Conservation (phyloP, 2,329 filamentous ascomycete species). For the Cladosporium sp. region DNA sequence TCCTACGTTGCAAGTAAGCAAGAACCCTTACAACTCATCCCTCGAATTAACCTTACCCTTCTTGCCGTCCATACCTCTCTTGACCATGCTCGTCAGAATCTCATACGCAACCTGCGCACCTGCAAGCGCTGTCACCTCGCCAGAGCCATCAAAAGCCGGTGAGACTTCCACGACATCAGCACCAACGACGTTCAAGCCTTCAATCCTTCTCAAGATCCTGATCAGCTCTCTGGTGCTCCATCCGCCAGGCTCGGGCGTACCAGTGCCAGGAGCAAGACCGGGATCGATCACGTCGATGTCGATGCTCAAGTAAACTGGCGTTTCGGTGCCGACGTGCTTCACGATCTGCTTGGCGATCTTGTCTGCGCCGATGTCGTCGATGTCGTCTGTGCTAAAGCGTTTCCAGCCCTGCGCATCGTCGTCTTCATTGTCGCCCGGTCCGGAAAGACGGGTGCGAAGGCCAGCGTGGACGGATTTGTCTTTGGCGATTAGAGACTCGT, state of each 20-base stretch:
- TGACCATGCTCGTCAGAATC: slow-evolving; percentile 73
- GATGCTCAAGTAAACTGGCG: slow-evolving; percentile 75
- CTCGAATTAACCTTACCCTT: slow-evolving; percentile 20
- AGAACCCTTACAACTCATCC: slow-evolving; percentile 24
- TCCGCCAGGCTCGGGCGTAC: slow-evolving; percentile 83
- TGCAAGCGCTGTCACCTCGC: slow-evolving; percentile 76
- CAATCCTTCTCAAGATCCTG: slow-evolving; percentile 73
- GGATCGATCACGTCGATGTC: slow-evolving; percentile 82
- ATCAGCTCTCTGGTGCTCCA: slow-evolving; percentile 90
- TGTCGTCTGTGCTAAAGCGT: slow-evolving; percentile 77
- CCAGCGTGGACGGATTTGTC: slow-evolving; percentile 75
- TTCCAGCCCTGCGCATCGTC: slow-evolving; percentile 68
- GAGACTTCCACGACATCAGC: slow-evolving; percentile 88
- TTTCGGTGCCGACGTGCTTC: slow-evolving; percentile 64
- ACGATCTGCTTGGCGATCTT: slow-evolving; percentile 71
- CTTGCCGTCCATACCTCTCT: slow-evolving; percentile 47
- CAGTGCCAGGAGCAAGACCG: slow-evolving; percentile 66
- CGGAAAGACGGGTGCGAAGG: slow-evolving; percentile 70
- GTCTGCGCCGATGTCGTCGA: slow-evolving; percentile 72
- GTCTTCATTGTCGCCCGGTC: slow-evolving; percentile 67
- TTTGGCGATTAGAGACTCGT: slow-evolving; percentile 75
- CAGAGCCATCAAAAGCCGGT: slow-evolving; percentile 75
- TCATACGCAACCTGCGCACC: slow-evolving; percentile 83
- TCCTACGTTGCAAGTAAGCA: background rate
- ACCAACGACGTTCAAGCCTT: slow-evolving; percentile 78